Evolutionary conservation across 148 eudicot genomes (phyloP), one percentile per base, ranked within the genome.

Genomic region (Diospyros kaki): DNA sequence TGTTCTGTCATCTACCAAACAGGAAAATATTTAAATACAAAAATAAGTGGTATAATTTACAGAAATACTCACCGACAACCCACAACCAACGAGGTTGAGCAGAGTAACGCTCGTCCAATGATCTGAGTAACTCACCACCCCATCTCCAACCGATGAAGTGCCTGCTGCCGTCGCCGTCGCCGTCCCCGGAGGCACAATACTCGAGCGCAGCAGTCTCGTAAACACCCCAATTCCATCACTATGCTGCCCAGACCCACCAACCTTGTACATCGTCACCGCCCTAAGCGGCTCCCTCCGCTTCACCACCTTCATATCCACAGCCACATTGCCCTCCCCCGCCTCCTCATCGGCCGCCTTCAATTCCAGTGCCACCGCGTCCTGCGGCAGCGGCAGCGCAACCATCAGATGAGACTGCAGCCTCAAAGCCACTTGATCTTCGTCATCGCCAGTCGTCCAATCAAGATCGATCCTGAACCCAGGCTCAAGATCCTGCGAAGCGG

Each of bases 391-490:
- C 83, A 93, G 63, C 2, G 89, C 91, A 1, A 91, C 93, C 98
- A 96, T 96, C 11, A 96, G 83, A 87, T 91, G 94, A 14, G 98
- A 93, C 68, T 91, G 91, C 12, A 96, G 70, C 50, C 89, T 73
- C 41, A 96, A 54, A 44, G 98, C 98, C 67, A 89, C 87, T 73
- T 93, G 96, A 75, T 93, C 99, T 80, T 96, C 99, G 17, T 96
- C 99, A 11, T 96, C 98, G 0, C 97, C 98, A 11, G 89, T 90
- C 15, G 85, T 88, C 99, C 99, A 96, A 42, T 93, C 98, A 28
- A 93, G 90, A 68, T 91, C 98, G 63, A 93, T 86, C 73, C 89
- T 64, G 50, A 83, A 84, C 73, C 88, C 83, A 50, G 81, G n/a
- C 28, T 76, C 83, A 9, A 73, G 77, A 41, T 73, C 83, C 64